Evolutionary conservation across 2,329 filamentous ascomycete genomes (phyloP), one percentile per base, ranked within the genome.

Genomic region (Microascus cirrosus): DNA sequence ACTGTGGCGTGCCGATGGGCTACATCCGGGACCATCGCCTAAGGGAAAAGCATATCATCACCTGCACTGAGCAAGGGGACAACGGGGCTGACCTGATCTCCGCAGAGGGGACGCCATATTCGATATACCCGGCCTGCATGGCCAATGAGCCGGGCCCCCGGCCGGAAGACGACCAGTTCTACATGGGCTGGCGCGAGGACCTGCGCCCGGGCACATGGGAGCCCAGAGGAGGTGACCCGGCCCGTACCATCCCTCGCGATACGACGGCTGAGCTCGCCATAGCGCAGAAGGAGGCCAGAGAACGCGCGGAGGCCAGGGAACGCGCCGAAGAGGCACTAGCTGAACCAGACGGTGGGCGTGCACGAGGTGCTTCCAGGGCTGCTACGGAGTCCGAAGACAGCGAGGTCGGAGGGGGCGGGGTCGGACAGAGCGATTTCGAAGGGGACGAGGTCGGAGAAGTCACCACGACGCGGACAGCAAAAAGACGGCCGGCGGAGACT

Each of bases 1-100:
- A 62, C 54, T 66, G 63, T 58, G 56, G 53, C n/a, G 34, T 53
- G 10, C 8, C 53, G 10, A 56, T 61, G 18, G 20, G 18, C 12
- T 24, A 39, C 32, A 42, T 56, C n/a, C 53, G 39, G 32, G 25
- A 24, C 8, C 20, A 24, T 3, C 35, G 57, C 20, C 24, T 58
- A 11, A 55, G 56, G 32, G 45, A 53, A 25, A 57, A 35, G 22
- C 61, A 62, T 18, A 62, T 62, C 20, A 13, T n/a, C 20, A 45
- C 53, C 28, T 62, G 59, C 39, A 15, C 28, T 32, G 28, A 18
- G 39, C 39, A 15, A 18, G 13, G 18, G 15, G 18, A 45, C 39
- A 15, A 13, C 39, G 8, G 39, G 39, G 6, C 20, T 3, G 45
- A 24, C 45, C n/a, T 5, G 45, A 12, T 6, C 7, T 10, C 45